Conservation (phyloP, 495 filamentous ascomycete species). For the Penicillium ochrochloron region DNA sequence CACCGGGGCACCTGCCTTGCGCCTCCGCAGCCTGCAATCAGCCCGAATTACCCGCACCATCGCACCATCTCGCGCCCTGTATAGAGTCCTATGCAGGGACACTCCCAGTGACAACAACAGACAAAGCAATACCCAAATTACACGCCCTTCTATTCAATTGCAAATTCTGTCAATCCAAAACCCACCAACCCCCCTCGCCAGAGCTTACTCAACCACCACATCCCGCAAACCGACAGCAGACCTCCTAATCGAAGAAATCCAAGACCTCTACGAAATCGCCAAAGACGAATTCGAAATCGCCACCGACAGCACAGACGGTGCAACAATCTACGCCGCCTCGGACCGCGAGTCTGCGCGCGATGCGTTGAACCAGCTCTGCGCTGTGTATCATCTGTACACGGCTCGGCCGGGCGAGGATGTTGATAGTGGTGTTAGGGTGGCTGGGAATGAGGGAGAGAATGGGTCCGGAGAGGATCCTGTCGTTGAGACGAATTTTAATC, state of each 20-base stretch:
- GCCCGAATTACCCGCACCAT: not conserved
- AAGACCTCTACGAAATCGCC: conserved; percentile 49
- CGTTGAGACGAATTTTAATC: conserved; percentile 42
- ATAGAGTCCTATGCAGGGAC: not conserved
- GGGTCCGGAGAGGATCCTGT: conserved; percentile 15
- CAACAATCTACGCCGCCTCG: conserved; percentile 53
- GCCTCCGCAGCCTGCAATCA: conserved; percentile 11
- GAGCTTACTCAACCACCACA: conserved; percentile 9
- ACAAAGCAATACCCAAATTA: not conserved
- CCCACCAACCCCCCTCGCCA: not conserved
- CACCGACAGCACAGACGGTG: conserved; percentile 46
- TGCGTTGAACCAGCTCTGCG: conserved; percentile 43
- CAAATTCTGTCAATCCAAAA: not conserved
- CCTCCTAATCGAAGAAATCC: conserved; percentile 47
- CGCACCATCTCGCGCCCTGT: conserved; percentile 3
- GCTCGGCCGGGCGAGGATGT: conserved; percentile 19
- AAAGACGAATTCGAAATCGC: conserved; percentile 57
- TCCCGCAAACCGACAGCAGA: conserved; percentile 37
- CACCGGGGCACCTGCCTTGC: not conserved
- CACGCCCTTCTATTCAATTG: not conserved
- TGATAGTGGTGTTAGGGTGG: not conserved
- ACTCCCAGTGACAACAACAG: not conserved
- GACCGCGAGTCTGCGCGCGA: conserved; percentile 52
- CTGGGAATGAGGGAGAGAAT: conserved; percentile 7
- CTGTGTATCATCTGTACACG: conserved; percentile 45